phyloP scores from a whole-genome alignment of 352 stramenopile species.

The Pythium brachiatum region DNA sequence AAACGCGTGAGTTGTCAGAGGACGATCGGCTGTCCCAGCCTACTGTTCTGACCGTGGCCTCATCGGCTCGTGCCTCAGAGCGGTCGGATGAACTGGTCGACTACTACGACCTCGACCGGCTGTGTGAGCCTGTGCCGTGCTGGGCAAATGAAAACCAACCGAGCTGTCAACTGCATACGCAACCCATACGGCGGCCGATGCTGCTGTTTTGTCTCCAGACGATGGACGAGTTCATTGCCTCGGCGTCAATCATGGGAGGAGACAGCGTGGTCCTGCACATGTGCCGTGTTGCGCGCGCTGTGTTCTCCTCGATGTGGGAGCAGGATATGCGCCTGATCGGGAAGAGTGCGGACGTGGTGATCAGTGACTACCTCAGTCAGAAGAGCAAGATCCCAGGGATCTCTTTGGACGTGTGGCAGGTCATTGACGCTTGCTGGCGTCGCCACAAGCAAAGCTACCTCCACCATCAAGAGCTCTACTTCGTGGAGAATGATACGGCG shows the following conservation, averaged over 20 bases:
- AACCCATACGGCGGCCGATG: constrained; percentile 45
- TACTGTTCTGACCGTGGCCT: constrained; percentile 8
- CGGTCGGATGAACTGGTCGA: constrained; percentile 43
- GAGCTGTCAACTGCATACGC: constrained; percentile 43
- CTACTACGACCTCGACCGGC: constrained; percentile 66
- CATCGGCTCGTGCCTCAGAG: background rate
- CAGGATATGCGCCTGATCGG: constrained; percentile 26
- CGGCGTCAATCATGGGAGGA: constrained; percentile 6
- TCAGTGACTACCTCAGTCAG: constrained; percentile 33
- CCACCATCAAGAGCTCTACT: constrained; percentile 65
- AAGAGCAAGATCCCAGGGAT: constrained; percentile 45
- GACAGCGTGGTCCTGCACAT: constrained; percentile 36
- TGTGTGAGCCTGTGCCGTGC: constrained; percentile 64
- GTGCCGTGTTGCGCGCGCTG: constrained; percentile 49
- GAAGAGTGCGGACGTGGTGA: constrained; percentile 30
- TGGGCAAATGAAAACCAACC: constrained; percentile 41
- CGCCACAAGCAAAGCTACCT: constrained; percentile 60
- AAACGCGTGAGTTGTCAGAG: background rate
- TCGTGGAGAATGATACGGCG: constrained; percentile 29
- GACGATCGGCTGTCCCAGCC: constrained; percentile 7
- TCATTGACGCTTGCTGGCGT: constrained; percentile 59
- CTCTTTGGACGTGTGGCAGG: constrained; percentile 47
- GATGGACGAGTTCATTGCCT: constrained; percentile 69
- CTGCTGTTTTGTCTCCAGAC: constrained; percentile 73
- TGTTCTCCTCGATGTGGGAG: constrained; percentile 61